These are phyloP conservation scores for Irineochytrium annulatum DNA, from an alignment of 192 early-diverging fungal genomes.

Conservation along the genomic window DNA sequence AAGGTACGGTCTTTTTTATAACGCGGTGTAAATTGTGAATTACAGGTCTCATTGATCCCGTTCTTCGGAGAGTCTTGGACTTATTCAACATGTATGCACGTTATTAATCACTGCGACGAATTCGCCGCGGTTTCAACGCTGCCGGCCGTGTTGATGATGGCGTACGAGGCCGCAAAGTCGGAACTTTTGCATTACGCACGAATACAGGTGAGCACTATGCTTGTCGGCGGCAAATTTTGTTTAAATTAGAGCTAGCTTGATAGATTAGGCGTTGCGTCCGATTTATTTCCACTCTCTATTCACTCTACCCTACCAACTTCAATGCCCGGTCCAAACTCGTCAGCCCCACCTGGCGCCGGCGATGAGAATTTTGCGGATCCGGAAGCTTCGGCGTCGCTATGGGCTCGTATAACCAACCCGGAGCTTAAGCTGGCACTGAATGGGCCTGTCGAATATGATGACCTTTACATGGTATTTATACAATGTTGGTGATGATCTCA, in stretches of 20 bases:
- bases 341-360: background rate
- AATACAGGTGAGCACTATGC: conserved; percentile 54
- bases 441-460: conserved; percentile 63
- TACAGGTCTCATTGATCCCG: conserved; percentile 47
- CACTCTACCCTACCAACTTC: conserved; percentile 15
- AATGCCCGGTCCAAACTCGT: conserved; percentile 6
- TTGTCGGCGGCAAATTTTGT: background rate
- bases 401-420: conserved; percentile 57
- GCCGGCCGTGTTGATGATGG: conserved; percentile 37
- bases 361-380: conserved; percentile 1
- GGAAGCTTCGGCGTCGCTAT: conserved; percentile 7
- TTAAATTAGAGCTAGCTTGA: conserved; percentile 65
- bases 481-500: background rate
- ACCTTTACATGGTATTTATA: conserved; percentile 62
- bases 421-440: conserved; percentile 59
- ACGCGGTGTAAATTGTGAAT: conserved; percentile 1
- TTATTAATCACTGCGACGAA: conserved; percentile 76
- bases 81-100: conserved; percentile 72
- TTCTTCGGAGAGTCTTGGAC: conserved; percentile 75
- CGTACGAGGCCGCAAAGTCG: conserved; percentile 71
- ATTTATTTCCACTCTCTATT: conserved; percentile 45
- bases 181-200: conserved; percentile 72
- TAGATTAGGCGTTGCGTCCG: conserved; percentile 60
- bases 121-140: conserved; percentile 46
- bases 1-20: conserved; percentile 34